phyloP scores from a whole-genome alignment of 176 grass and related monocot species.

The Miscanthus lutarioriparius region DNA sequence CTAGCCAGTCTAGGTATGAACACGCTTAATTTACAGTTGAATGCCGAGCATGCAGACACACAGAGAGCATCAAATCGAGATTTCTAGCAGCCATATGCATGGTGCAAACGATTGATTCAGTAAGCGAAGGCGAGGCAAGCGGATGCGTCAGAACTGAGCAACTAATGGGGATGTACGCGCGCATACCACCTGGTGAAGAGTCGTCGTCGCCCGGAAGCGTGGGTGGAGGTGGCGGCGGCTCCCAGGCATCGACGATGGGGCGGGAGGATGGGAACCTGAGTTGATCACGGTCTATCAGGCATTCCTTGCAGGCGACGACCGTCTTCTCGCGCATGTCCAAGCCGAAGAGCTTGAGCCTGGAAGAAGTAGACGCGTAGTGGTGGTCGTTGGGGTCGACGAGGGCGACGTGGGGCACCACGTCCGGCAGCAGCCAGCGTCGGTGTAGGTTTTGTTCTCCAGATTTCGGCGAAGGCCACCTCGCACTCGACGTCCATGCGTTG shows the following conservation, averaged over 20 bases:
- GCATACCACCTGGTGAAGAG: not conserved
- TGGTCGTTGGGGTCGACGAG: not conserved
- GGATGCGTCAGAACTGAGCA: not conserved
- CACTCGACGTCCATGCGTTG: not conserved
- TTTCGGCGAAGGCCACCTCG: not conserved
- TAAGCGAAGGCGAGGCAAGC: no score
- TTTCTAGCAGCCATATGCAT: no score
- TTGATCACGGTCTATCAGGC: not conserved
- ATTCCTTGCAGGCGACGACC: not conserved
- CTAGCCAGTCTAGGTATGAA: not conserved
- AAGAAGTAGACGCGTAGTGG: not conserved
- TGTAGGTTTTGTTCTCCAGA: not conserved
- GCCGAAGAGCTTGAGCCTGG: not conserved
- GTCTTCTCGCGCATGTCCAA: not conserved
- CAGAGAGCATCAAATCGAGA: not conserved
- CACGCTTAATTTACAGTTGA: not conserved
- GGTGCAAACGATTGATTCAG: no score
- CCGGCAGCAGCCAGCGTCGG: not conserved
- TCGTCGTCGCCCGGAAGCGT: not conserved
- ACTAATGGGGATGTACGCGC: not conserved
- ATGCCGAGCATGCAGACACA: not conserved
- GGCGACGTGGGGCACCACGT: not conserved
- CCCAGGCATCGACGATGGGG: not conserved
- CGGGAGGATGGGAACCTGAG: not conserved
- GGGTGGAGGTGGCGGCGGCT: no score